phyloP scores from a whole-genome alignment of 2,329 filamentous ascomycete genomes.

The Aspergillus aculeatus region DNA sequence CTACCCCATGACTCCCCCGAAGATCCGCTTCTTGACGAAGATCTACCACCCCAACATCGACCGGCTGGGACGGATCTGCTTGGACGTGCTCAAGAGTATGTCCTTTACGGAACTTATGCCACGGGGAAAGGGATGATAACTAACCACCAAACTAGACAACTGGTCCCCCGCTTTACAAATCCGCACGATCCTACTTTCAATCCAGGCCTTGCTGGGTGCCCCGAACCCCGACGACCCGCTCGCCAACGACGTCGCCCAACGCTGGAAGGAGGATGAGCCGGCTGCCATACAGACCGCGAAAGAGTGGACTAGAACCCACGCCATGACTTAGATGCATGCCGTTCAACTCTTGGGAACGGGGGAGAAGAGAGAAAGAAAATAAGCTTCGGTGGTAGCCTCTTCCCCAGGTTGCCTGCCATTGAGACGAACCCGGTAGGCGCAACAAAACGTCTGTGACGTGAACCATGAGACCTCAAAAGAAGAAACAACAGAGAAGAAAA shows the following conservation, averaged over 20 bases:
- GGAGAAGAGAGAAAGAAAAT: background rate
- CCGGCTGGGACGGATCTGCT: conserved; percentile 91
- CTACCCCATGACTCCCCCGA: conserved; percentile 98
- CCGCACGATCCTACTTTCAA: conserved; percentile 95
- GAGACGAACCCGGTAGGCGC: background rate
- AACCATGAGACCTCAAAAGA: conserved; percentile 15
- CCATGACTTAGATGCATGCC: conserved; percentile 51
- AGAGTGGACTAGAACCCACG: conserved; percentile 88
- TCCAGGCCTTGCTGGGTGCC: conserved; percentile 91
- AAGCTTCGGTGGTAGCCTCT: background rate
- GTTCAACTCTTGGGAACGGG: background rate
- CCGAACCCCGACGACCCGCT: conserved; percentile 98
- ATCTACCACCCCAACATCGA: conserved; percentile 99
- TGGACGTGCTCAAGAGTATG: conserved; percentile 95
- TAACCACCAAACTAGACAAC: conserved; percentile 66
- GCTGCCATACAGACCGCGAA: conserved; percentile 88
- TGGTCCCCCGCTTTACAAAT: conserved; percentile 99
- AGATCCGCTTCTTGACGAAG: conserved; percentile 97
- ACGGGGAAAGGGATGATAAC: conserved; percentile 7
- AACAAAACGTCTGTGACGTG: conserved; percentile 25
- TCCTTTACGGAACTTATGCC: conserved; percentile 1
- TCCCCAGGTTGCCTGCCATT: background rate
- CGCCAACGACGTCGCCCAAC: conserved; percentile 94
- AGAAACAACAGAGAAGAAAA: background rate
- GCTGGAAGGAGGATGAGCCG: conserved; percentile 94